phyloP scores from a whole-genome alignment of 2,329 filamentous ascomycete species.

The Bipolaris oryzae region DNA sequence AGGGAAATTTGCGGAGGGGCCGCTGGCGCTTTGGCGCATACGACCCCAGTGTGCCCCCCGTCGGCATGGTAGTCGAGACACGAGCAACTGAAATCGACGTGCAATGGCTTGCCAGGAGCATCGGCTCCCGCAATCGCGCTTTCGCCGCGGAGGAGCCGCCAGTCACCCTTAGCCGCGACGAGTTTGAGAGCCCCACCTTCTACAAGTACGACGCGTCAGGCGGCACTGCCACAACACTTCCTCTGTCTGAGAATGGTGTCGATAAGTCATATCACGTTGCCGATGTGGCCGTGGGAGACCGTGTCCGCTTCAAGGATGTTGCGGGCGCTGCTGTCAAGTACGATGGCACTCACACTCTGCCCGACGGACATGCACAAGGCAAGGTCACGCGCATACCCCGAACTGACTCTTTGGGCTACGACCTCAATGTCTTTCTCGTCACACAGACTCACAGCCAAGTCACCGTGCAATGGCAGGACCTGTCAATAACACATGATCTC shows the following conservation, averaged over 20 bases:
- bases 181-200: constrained; percentile 52
- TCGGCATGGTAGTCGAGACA: constrained; percentile 60
- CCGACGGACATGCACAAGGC: constrained; percentile 46
- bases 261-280: constrained; percentile 43
- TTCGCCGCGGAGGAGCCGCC: constrained; percentile 42
- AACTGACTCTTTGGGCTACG: constrained; percentile 59
- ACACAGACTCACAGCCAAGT: constrained; percentile 57
- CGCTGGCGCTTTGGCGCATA: constrained; percentile 61
- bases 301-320: constrained; percentile 63
- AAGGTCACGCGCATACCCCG: constrained; percentile 54
- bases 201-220: constrained; percentile 52
- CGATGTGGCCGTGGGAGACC: constrained; percentile 53
- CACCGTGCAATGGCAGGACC: constrained; percentile 65
- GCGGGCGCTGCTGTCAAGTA: constrained; percentile 60
- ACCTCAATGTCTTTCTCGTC: constrained; percentile 64
- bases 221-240: constrained; percentile 29
- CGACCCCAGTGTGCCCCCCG: constrained; percentile 55
- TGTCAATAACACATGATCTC: constrained; percentile 55
- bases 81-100: constrained; percentile 55
- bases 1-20: constrained; percentile 58
- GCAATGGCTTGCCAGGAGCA: constrained; percentile 59
- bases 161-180: constrained; percentile 41
- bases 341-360: constrained; percentile 40
- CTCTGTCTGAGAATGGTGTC: constrained; percentile 29
- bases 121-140: constrained; percentile 30